Evolutionary conservation across 2,329 filamentous ascomycete genomes (phyloP), one percentile per base, ranked within the genome.

Genomic region (Sclerotinia glacialis): DNA sequence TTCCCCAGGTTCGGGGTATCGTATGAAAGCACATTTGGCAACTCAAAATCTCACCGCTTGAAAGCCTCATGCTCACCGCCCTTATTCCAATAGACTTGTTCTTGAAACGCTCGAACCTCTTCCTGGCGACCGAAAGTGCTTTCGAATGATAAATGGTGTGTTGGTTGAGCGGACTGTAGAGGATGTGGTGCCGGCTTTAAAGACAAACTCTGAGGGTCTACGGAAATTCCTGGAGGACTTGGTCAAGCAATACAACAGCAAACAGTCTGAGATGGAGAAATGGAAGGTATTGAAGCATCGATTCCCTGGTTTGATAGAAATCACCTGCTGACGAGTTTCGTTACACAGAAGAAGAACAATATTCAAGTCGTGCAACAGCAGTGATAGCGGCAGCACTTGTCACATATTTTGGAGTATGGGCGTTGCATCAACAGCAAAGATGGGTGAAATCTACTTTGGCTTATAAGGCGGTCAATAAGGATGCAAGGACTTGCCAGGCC

Each of bases 71-170:
- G 71, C 77, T 82, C 79, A 80, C 78, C 79, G 78, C 79, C 69
- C 46, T 58, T 67, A 56, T 61, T 74, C 67, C 71, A 71, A 67
- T 72, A 98, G 95, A 79, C 90, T 98, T 71, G 95, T 99, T 44
- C 86, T 98, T 62, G 94, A 98, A 77, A 98, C 94, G 4, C 81
- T 99, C 70, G 85, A 89, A 68, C 93, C 93, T 55, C 85, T 98
- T 31, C 84, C 91, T 0, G 85, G 83, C 70, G 90, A 96, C 72
- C 91, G 95, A 75, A 99, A 97, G 82, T 98, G 94, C 80, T 99
- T 98, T 81, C 93, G 95, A 73, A 92, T 99, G 86, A 96, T 99
- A 78, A 98, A 99, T 78, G 95, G 95, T 55, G 93, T 98, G 31
- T 82, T 99, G 67, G 92, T 97, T 64, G 95, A 99, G 82, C 86